A percentile compares a stretch with the other conserved stretches of the same genome.
Conservation (phyloP, 441 rosid genomes). For the Erodium chrysanthum region DNA sequence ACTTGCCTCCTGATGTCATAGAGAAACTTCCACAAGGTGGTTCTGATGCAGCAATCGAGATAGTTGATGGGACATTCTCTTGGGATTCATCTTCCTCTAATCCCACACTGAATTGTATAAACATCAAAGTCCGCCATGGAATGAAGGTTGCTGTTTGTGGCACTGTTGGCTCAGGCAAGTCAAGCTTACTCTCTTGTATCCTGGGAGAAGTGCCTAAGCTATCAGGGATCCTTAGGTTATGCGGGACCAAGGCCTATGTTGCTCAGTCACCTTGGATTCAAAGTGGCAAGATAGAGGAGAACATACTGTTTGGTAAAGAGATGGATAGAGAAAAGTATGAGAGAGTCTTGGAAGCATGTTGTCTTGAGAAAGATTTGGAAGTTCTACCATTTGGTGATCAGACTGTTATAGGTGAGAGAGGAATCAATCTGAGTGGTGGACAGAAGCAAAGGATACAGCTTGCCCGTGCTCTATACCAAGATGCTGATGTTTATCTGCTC, state of each 20-base stretch:
- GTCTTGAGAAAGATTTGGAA: constrained; percentile 61
- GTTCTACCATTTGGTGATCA: constrained; percentile 70
- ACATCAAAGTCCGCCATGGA: constrained; percentile 33
- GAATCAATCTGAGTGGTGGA: constrained; percentile 83
- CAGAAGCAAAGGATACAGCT: constrained; percentile 83
- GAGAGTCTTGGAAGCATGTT: constrained; percentile 53
- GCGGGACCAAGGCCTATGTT: constrained; percentile 65
- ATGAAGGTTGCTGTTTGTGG: constrained; percentile 60
- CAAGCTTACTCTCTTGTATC: constrained; percentile 47
- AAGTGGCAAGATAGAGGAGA: constrained; percentile 69
- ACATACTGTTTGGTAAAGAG: constrained; percentile 58
- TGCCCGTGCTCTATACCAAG: constrained; percentile 78
- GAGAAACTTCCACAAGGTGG: constrained; percentile 35
- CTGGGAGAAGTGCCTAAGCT: constrained; percentile 48
- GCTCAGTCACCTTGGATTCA: constrained; percentile 92
- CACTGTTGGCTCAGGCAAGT: constrained; percentile 60
- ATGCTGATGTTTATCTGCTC: constrained; percentile 65
- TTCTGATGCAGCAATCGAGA: constrained; percentile 36
- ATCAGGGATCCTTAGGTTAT: constrained; percentile 36
- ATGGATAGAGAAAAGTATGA: constrained; percentile 62
- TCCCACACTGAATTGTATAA: constrained; percentile 36
- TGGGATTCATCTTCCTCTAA: constrained; percentile 40
- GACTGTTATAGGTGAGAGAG: constrained; percentile 74
- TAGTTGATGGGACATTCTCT: constrained; percentile 39
- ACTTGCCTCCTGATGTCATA: constrained; percentile 33